Evolutionary conservation across 805 yeast genomes (phyloP), one percentile per base, ranked within the genome.

Genomic region (Barnettozyma botsteinii): DNA sequence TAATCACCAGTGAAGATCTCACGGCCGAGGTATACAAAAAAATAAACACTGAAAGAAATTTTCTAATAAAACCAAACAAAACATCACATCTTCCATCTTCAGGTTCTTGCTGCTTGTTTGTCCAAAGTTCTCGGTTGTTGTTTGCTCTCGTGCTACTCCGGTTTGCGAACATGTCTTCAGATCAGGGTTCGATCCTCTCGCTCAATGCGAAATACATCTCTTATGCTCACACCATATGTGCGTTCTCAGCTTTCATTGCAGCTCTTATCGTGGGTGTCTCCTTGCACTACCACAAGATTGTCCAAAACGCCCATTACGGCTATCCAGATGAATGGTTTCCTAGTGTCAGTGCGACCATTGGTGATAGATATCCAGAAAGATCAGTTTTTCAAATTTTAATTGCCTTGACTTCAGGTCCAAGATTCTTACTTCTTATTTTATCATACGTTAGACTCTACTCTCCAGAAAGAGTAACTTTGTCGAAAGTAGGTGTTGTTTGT

Each of bases 321-420:
- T 93, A 87, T 57, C 98, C 98, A 3, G 93, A 89, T 44, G 98
- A 93, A 61, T 93, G 98, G 98, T 91, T 93, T 58, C 98, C 98
- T 2, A 82, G 94, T 55, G 98, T 93, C 2, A 83, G 95, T 27
- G 98, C 98, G 1, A 77, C 98, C 2, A 93, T 93, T 57, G 98
- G 98, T 33, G 98, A 93, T 59, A 65, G 97, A 45, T 93, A 88
- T 59, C 98, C 98, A 0, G 98, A 93, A 63, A 70, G 98, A 49
- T 85, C 96, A 2, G 64, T 93, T 15, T 93, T 91, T 60, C 98
- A 93, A 64, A 71, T 91, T 27, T 64, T 91, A 47, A 93, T 93
- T 49, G 98, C 98, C 1, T 62, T 91, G 33, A 89, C 98, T 1
- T 74, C 98, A 1, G 95, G 96, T 28, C 97, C 97, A 14, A 75